Base-by-base conservation (phyloP, 805 yeast species). In the Geotrichum ghanense region DNA sequence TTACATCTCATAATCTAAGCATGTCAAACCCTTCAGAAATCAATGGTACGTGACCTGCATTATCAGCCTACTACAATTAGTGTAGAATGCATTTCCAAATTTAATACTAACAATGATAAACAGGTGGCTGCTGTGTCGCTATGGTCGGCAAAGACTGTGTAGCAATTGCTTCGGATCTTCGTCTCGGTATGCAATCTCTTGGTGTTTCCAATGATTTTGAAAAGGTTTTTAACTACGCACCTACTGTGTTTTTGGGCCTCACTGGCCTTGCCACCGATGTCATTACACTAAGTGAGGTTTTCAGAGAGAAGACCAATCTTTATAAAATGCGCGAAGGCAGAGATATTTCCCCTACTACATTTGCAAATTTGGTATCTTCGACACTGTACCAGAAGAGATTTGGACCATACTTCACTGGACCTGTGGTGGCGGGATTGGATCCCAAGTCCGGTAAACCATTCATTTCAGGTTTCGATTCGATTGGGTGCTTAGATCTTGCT, bases 91-190 rank as follows among this genome's bases (percentile, higher is more conserved):
- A 19, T n/a, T 20, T 20, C n/a, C n/a, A n/a, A n/a, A n/a, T n/a
- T n/a, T 10, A 4, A 31, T 37, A 19, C 35, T 23, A 42, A 37
- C 42, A 22, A 37, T 37, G 22, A 23, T 31, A 3, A 20, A 42
- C 47, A 64, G 87, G 97, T 69, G 98, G 99, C 68, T 76, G 95
- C 53, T 95, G 95, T 45, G 95, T 94, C 26, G 98, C 98, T 53
- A 92, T 92, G 99, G 82, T 82, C 22, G 99, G 99, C 58, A 89
- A 94, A 62, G 97, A 88, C 56, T 92, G 99, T 72, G 89, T 92
- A 47, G 98, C 97, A 24, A 88, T 92, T 59, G 99, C 97, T 2
- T 82, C 92, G 57, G 99, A 92, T 68, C 72, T 92, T 61, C 81
- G 97, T 59, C 72, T 92, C 51, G 99, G 99, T 20, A 79, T 80